These are phyloP conservation scores for Alopecurus myosuroides DNA, from an alignment of 176 grass and related monocot species.

Conservation along the genomic window DNA sequence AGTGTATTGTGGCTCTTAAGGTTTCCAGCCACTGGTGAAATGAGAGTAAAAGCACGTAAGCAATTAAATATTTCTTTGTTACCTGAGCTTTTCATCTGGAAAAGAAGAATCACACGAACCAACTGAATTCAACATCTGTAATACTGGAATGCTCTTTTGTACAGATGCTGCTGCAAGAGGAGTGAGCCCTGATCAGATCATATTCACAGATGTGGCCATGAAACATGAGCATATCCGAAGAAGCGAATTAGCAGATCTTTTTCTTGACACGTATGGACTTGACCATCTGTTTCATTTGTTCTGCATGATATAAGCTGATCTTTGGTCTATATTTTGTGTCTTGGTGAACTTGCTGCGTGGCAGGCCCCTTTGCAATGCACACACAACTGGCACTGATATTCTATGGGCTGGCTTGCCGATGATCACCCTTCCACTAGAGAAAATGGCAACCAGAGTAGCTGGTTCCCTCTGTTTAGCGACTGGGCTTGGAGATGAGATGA, in stretches of 20 bases:
- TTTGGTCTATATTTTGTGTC: background rate
- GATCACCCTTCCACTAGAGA: conserved; percentile 16
- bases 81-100: background rate
- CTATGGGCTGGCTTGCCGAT: conserved; percentile 15
- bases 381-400: conserved; percentile 11
- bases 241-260: conserved; percentile 16
- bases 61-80: background rate
- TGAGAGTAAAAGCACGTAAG: conserved; percentile 14
- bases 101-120: background rate
- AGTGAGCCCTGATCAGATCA: conserved; percentile 3
- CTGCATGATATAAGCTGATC: background rate
- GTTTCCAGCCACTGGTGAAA: conserved; percentile 18
- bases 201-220: conserved; percentile 16
- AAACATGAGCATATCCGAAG: conserved; percentile 14
- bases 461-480: conserved; percentile 12
- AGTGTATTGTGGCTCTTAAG: conserved; percentile 12
- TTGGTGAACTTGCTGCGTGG: background rate
- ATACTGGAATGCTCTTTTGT: background rate
- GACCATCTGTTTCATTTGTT: background rate
- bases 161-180: conserved; percentile 14
- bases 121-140: background rate
- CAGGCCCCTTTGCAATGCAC: conserved; percentile 20
- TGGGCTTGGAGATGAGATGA: conserved; percentile 15
- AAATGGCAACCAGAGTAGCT: conserved; percentile 21
- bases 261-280: conserved; percentile 14